Evolutionary conservation across 306 rosid genomes (phyloP).

Genomic region (Sophora flavescens): DNA sequence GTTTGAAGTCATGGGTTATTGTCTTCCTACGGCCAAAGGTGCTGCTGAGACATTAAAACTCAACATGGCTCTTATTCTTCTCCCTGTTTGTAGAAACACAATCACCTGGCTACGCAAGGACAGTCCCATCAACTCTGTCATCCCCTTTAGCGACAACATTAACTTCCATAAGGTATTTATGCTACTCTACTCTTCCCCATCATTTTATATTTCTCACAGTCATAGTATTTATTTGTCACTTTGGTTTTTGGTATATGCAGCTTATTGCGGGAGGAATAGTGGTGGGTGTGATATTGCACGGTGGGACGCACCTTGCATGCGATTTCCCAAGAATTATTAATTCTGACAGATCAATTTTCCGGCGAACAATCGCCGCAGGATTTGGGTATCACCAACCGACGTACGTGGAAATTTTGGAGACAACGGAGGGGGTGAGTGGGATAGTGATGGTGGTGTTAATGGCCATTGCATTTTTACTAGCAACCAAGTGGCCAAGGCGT

Average conservation of each 20-base stretch:
- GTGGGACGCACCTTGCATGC: conserved; percentile 89
- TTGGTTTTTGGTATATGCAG: conserved; percentile 47
- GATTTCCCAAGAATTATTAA: conserved; percentile 87
- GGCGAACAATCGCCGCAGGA: conserved; percentile 64
- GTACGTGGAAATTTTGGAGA: conserved; percentile 67
- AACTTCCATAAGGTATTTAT: conserved; percentile 80
- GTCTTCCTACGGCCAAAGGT: conserved; percentile 85
- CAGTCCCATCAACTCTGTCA: conserved; percentile 56
- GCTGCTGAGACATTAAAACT: conserved; percentile 88
- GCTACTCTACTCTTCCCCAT: background rate
- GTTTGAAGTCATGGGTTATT: conserved; percentile 90
- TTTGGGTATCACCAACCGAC: conserved; percentile 83
- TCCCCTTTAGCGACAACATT: conserved; percentile 80
- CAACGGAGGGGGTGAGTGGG: conserved; percentile 76
- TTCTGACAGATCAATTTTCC: conserved; percentile 61
- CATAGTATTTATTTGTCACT: background rate
- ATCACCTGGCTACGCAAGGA: conserved; percentile 76
- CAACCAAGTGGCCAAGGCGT: conserved; percentile 90
- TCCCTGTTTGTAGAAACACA: conserved; percentile 84
- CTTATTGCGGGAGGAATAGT: conserved; percentile 84
- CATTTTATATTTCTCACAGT: too few relatives aligned
- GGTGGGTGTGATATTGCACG: conserved; percentile 85
- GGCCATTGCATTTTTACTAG: conserved; percentile 78
- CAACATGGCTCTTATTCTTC: conserved; percentile 86
- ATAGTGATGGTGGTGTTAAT: conserved; percentile 74